Percentiles rank a stretch among this genome's conserved stretches.
phyloP scores from a whole-genome alignment of 164 flowering plant genomes.

The Nymphaea thermarum region DNA sequence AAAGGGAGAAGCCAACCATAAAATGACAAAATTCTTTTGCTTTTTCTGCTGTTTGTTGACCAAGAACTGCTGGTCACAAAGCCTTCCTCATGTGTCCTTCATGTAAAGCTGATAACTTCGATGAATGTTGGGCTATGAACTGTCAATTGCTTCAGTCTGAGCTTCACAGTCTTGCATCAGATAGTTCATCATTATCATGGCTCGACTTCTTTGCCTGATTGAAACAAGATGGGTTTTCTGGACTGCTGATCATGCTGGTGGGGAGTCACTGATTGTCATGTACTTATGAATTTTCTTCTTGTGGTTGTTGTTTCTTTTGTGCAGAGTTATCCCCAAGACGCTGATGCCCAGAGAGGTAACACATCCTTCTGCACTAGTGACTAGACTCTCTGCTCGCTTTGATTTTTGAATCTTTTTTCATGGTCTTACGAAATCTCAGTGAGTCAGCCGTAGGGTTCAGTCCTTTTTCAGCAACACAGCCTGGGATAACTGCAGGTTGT shows the following conservation, averaged over 20 bases:
- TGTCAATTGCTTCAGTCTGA: not conserved
- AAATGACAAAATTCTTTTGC: not conserved
- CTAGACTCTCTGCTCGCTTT: not conserved
- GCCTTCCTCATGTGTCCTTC: not conserved
- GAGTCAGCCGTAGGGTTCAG: not conserved
- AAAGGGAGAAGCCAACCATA: too few relatives aligned
- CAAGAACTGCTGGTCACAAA: not conserved
- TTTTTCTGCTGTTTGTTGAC: not conserved
- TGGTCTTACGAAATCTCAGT: not conserved
- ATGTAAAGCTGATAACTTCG: not conserved
- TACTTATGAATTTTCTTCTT: not conserved
- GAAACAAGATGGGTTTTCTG: not conserved
- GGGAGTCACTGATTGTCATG: not conserved
- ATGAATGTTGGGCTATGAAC: not conserved
- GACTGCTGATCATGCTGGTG: not conserved
- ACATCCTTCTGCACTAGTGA: not conserved
- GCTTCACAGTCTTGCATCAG: not conserved
- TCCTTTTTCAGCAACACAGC: too few relatives aligned
- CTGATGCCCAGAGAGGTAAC: slow-evolving; percentile 82
- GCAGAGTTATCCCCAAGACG: slow-evolving; percentile 83
- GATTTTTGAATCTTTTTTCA: not conserved
- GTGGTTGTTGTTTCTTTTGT: slow-evolving; percentile 4
- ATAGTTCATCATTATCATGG: not conserved
- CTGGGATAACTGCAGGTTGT: too few relatives aligned
- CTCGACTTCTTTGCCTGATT: not conserved